phyloP scores from a whole-genome alignment of 2,329 filamentous ascomycete genomes.

The Didymella exigua region DNA sequence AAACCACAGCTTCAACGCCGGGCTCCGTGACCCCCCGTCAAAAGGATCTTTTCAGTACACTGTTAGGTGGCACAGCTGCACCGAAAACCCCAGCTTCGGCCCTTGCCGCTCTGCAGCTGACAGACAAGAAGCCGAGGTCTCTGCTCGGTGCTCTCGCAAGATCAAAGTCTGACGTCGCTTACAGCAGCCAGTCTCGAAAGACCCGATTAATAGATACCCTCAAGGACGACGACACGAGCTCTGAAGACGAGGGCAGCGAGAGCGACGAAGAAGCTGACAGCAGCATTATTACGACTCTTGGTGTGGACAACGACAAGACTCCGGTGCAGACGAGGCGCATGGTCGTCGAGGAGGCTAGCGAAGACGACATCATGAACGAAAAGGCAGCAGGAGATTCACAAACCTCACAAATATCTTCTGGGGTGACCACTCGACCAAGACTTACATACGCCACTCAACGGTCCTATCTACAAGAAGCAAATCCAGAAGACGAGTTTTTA shows the following conservation, averaged over 20 bases:
- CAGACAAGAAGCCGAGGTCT: slow-evolving; percentile 31
- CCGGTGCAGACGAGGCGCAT: neutral
- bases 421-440: slow-evolving; percentile 44
- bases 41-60: slow-evolving; percentile 40
- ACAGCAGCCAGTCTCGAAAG: slow-evolving; percentile 31
- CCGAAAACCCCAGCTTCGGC: slow-evolving; percentile 39
- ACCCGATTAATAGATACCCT: slow-evolving; percentile 42
- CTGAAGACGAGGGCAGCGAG: slow-evolving; percentile 34
- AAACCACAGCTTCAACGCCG: slow-evolving; percentile 17
- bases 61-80: slow-evolving; percentile 38
- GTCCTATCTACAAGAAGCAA: slow-evolving; percentile 63
- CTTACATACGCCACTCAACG: slow-evolving; percentile 65
- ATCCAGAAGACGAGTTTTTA: slow-evolving; percentile 49
- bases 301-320: neutral
- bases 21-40: slow-evolving; percentile 47
- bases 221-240: slow-evolving; percentile 32
- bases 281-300: neutral
- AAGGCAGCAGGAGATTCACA: slow-evolving; percentile 32
- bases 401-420: slow-evolving; percentile 30
- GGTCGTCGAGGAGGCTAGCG: neutral
- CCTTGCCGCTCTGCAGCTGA: slow-evolving; percentile 39
- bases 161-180: slow-evolving; percentile 43
- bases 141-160: slow-evolving; percentile 31
- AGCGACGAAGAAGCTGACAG: slow-evolving; percentile 31
- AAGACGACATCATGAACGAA: slow-evolving; percentile 31